Conservation (phyloP, 2,329 filamentous ascomycete species). For the Nemania serpens region DNA sequence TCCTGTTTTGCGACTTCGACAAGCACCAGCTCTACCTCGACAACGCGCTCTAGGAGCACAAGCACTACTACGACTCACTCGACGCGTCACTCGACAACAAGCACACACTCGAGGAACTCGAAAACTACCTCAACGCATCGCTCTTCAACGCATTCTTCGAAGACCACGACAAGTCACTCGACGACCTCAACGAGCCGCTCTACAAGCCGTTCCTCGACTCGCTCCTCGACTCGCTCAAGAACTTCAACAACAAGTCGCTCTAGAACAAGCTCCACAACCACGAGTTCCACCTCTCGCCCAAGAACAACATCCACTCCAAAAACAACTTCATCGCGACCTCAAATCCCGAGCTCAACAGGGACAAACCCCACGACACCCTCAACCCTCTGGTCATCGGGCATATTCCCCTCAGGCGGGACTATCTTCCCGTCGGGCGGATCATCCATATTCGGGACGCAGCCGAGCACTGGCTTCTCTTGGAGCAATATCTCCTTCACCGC, state of each 20-base stretch:
- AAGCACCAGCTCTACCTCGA: slow-evolving; percentile 6
- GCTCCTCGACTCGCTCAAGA: slow-evolving; percentile 4
- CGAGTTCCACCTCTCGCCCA: not conserved
- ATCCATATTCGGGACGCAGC: slow-evolving; percentile 3
- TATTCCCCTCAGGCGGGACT: not conserved
- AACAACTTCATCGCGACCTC: not conserved
- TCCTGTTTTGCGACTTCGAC: slow-evolving; percentile 20
- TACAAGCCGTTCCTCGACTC: slow-evolving; percentile 1
- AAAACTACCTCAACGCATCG: not conserved
- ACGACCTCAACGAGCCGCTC: slow-evolving; percentile 5
- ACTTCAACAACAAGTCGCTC: slow-evolving; percentile 1
- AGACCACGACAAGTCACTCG: not conserved
- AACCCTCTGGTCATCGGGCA: slow-evolving; percentile 9
- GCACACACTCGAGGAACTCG: not conserved
- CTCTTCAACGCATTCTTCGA: slow-evolving; percentile 1
- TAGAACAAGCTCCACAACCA: not conserved
- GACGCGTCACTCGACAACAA: not conserved
- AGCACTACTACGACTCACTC: not conserved
- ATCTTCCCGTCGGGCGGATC: slow-evolving; percentile 2
- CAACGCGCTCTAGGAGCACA: not conserved
- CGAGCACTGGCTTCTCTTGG: slow-evolving; percentile 22
- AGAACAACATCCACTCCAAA: slow-evolving; percentile 3
- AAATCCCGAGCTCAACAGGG: not conserved
- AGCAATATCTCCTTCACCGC: slow-evolving; percentile 25
- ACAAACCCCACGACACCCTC: not conserved